Evolutionary conservation across 148 eudicot genomes (phyloP), one percentile per base, ranked within the genome.

Genomic region (Chenopodium suecicum): DNA sequence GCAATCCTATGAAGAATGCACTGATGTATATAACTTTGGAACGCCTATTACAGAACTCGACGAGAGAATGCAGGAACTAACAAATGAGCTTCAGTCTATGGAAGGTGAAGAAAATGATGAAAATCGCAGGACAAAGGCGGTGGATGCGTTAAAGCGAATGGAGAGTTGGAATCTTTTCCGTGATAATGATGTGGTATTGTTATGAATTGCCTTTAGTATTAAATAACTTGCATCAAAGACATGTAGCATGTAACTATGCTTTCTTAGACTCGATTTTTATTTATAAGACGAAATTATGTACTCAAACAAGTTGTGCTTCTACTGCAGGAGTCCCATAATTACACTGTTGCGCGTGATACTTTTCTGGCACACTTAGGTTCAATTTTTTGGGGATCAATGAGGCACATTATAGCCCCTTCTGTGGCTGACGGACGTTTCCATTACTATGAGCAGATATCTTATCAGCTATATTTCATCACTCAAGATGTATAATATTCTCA

Each of bases 291-390:
- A 17, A 32, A 80, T 41, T 70, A 41, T 64, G 37, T 73, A 25
- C 63, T 73, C 62, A 80, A 78, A 50, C 81, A 68, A 54, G 41
- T 80, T 4, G 19, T 82, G 58, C 54, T 85, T n/a, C 29, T 29
- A 63, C 70, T 90, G 91, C 97, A 95, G 99, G 92, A 88, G 29
- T 86, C 81, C 85, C 90, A 89, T 68, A 93, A 90, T 83, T 95
- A 95, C 85, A 95, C 97, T 14, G 98, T 95, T 78, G 99, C 99
- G 72, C 96, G 99, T 34, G 99, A 95, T 87, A 82, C 91, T 54
- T 95, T 95, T 87, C 92, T 95, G 81, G 89, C 98, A 78, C 94
- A 95, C 84, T 86, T 93, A 75, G 99, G 99, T 84, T 97, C 98
- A 86, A 87, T 89, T 29, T 87, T 95, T 74, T 93, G 99, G 98